phyloP scores from a whole-genome alignment of 2,329 filamentous ascomycete genomes.

The Penicillium sp. region DNA sequence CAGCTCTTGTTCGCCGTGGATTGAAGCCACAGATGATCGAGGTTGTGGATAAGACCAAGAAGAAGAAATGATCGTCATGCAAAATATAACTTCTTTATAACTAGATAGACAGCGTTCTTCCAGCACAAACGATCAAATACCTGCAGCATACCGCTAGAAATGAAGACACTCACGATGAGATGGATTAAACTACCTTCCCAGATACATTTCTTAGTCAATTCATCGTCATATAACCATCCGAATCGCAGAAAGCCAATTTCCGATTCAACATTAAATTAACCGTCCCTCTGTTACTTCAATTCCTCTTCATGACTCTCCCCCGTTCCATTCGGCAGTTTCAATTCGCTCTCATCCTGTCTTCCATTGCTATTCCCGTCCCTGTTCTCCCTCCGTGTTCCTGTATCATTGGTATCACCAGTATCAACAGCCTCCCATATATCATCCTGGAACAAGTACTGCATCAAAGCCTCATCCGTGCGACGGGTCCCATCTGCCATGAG shows the following conservation, averaged over 20 bases:
- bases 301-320: background rate
- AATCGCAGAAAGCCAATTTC: background rate
- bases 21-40: constrained; percentile 61
- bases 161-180: background rate
- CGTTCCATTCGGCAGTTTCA: background rate
- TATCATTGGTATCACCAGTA: background rate
- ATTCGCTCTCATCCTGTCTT: background rate
- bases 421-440: background rate
- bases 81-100: no score
- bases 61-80: constrained; percentile 49
- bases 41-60: constrained; percentile 66
- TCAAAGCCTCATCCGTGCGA: background rate
- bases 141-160: background rate
- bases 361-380: background rate
- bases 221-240: no score
- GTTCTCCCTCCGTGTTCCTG: background rate
- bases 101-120: background rate
- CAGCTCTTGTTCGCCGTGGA: constrained; percentile 59
- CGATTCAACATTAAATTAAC: background rate
- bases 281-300: background rate
- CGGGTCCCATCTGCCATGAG: background rate
- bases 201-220: background rate
- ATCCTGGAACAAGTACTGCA: background rate
- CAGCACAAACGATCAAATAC: background rate
- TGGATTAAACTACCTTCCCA: background rate